A percentile compares a stretch with the other conserved stretches of the same genome.
These are phyloP conservation scores for Corymbia calophylla DNA, from an alignment of 441 rosid species.

Conservation along the genomic window DNA sequence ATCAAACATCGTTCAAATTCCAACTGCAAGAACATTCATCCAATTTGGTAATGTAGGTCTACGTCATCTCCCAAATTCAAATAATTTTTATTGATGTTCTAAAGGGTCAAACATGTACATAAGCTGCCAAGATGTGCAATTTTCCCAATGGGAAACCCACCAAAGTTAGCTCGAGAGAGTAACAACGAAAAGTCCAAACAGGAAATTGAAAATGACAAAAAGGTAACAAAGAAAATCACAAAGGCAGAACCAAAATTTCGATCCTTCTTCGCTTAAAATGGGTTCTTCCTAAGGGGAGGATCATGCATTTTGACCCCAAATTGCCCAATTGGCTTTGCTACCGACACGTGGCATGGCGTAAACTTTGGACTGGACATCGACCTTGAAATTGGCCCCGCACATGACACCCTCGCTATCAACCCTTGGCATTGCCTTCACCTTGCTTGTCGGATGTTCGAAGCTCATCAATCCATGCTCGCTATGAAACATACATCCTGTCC, in stretches of 20 bases:
- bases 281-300: not conserved
- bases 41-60: no score
- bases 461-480: slow-evolving; percentile 21
- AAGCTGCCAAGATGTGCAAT: not conserved
- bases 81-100: not conserved
- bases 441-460: slow-evolving; percentile 26
- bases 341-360: slow-evolving; percentile 27
- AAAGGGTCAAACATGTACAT: not conserved
- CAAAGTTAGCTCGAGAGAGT: not conserved
- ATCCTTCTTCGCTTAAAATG: not conserved
- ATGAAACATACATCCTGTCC: slow-evolving; percentile 26
- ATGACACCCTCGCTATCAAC: slow-evolving; percentile 21
- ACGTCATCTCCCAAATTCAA: not conserved
- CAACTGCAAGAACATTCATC: no score
- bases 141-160: not conserved
- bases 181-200: not conserved
- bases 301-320: not conserved
- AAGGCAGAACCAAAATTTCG: not conserved
- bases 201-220: not conserved
- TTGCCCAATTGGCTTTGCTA: slow-evolving; percentile 22
- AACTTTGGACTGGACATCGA: slow-evolving; percentile 22
- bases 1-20: no score
- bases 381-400: slow-evolving; percentile 27
- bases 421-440: slow-evolving; percentile 19
- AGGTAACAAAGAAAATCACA: not conserved